These are phyloP conservation scores for Phytophthora crassamura DNA, from an alignment of 352 stramenopile genomes.

Conservation along the genomic window DNA sequence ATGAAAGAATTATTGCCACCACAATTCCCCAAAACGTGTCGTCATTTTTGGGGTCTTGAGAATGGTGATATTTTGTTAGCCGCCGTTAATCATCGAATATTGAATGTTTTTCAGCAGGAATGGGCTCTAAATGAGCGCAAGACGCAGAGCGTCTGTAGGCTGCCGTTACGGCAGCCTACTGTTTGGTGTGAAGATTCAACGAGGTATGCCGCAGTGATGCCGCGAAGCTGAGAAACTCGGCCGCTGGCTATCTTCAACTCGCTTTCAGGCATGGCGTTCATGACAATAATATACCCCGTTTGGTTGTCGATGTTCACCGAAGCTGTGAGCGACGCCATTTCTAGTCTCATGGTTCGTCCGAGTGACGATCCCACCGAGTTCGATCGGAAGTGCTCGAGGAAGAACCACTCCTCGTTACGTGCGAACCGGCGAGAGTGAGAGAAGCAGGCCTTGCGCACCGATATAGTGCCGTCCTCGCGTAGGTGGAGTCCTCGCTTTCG, in stretches of 20 bases:
- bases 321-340: too few species aligned
- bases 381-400: constrained; percentile 47
- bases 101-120: too few species aligned
- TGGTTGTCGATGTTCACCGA: constrained; percentile 19
- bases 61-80: too few species aligned
- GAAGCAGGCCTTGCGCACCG: constrained; percentile 53
- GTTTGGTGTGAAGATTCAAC: constrained; percentile 39
- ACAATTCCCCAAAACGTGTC: too few species aligned
- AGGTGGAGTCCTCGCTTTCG: constrained; percentile 8
- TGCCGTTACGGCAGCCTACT: constrained; percentile 3
- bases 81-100: too few species aligned
- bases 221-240: constrained; percentile 46
- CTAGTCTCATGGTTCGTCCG: too few species aligned
- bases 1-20: too few species aligned
- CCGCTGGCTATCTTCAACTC: constrained; percentile 40
- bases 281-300: constrained; percentile 38
- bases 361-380: constrained; percentile 1
- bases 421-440: constrained; percentile 39
- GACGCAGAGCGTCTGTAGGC: too few species aligned
- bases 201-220: constrained; percentile 44
- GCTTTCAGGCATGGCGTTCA: constrained; percentile 36
- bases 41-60: too few species aligned
- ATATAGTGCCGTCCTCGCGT: constrained; percentile 17
- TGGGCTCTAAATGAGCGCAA: too few species aligned
- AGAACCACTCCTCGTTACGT: constrained; percentile 59